Percentiles rank a stretch among this genome's conserved stretches.
These are phyloP conservation scores for Trametes coccinea DNA, from an alignment of 768 basidiomycete species.

Conservation along the genomic window DNA sequence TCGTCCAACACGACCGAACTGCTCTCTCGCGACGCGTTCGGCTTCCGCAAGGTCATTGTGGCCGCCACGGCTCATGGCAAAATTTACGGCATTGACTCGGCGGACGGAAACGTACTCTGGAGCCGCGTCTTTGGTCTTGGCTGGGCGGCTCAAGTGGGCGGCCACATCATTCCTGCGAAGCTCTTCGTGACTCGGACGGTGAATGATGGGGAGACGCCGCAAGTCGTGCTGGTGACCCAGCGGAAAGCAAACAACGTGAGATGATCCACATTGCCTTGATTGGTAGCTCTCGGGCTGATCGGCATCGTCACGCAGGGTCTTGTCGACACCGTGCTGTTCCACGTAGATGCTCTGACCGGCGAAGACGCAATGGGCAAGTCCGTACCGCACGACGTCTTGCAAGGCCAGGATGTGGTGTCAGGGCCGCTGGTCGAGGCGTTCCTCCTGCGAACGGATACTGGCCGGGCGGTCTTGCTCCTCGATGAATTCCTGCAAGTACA, in stretches of 20 bases:
- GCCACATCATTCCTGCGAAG: constrained; percentile 56
- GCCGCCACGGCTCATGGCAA: constrained; percentile 72
- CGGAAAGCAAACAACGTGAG: constrained; percentile 62
- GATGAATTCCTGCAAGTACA: constrained; percentile 74
- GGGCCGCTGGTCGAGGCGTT: constrained; percentile 63
- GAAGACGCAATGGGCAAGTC: constrained; percentile 43
- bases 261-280: constrained; percentile 9
- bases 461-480: constrained; percentile 61
- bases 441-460: constrained; percentile 43
- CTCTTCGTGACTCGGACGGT: constrained; percentile 56
- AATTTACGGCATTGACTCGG: constrained; percentile 79
- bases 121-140: constrained; percentile 73
- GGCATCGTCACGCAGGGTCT: constrained; percentile 42
- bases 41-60: constrained; percentile 83
- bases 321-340: constrained; percentile 74
- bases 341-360: constrained; percentile 80
- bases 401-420: constrained; percentile 61
- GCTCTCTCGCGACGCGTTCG: constrained; percentile 74
- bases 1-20: constrained; percentile 37
- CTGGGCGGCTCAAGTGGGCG: constrained; percentile 60
- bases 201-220: constrained; percentile 47
- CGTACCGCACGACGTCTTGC: constrained; percentile 40
- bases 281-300: not conserved
- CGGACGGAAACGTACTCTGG: constrained; percentile 79
- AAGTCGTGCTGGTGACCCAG: constrained; percentile 64